Evolutionary conservation across 768 basidiomycete species (phyloP).

Genomic region (Pisolithus marmoratus): DNA sequence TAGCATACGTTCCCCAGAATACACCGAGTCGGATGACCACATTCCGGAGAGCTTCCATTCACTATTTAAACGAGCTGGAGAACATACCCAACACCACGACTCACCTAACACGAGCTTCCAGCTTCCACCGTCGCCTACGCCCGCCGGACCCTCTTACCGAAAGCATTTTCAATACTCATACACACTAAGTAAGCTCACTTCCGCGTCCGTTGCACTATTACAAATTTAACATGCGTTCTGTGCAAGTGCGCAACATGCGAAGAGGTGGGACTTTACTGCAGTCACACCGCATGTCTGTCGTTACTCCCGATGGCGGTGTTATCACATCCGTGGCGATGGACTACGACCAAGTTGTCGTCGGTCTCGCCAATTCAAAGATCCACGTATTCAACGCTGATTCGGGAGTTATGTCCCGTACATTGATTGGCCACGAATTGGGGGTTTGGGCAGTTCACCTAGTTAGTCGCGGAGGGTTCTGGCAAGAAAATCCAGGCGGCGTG

Average conservation of each 20-base stretch:
- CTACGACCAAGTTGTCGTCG: constrained; percentile 78
- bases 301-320: constrained; percentile 48
- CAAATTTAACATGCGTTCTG: constrained; percentile 1
- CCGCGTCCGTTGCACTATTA: background rate
- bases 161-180: constrained; percentile 70
- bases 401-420: constrained; percentile 69
- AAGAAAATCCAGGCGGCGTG: constrained; percentile 10
- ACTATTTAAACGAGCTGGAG: constrained; percentile 6
- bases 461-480: constrained; percentile 51
- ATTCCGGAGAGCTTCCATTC: constrained; percentile 30
- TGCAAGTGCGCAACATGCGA: constrained; percentile 74
- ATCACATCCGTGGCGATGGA: constrained; percentile 88
- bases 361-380: constrained; percentile 79
- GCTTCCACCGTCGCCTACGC: constrained; percentile 1
- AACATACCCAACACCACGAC: constrained; percentile 24
- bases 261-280: constrained; percentile 66
- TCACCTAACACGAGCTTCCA: constrained; percentile 14
- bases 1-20: constrained; percentile 13
- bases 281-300: constrained; percentile 48
- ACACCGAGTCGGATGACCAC: constrained; percentile 18
- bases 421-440: constrained; percentile 82
- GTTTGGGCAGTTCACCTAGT: constrained; percentile 90
- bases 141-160: constrained; percentile 43
- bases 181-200: constrained; percentile 50
- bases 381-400: constrained; percentile 79